Evolutionary conservation across 805 yeast genomes (phyloP), one percentile per base, ranked within the genome.

Genomic region (Saturnispora kantuleensis): DNA sequence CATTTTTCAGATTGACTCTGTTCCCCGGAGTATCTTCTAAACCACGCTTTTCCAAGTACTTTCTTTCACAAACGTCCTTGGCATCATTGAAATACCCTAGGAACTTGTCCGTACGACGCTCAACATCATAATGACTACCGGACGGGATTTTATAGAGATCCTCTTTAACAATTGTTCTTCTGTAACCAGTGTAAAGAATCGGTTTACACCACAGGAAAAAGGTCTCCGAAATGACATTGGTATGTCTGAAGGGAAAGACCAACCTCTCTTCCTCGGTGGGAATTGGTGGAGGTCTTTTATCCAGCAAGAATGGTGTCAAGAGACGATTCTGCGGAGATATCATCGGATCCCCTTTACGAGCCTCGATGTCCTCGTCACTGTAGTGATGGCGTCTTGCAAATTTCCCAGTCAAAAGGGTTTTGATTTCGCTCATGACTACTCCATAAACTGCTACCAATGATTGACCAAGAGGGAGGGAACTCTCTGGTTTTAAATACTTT

Each of bases 161-260:
- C 40, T 74, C 73, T 2, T 84, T 79, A 43, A 74, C 77, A 40
- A 84, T 64, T 0, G 87, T 80, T 54, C 94, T 69, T 56, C 73
- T 76, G 59, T 84, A 84, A 8, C 94, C 93, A 7, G 73, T 72
- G 17, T 63, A 62, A 67, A 85, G 61, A 29, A 83, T 52, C 0
- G 90, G 90, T 15, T 63, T 44, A 33, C 82, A 66, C 93, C 94
- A 84, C 70, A 79, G 68, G 56, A 81, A 77, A 49, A 77, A 73
- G 0, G 68, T 39, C 51, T 63, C 63, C 11, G 70, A 67, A 10
- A 77, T 43, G 12, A 66, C 41, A 41, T 70, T 70, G 12, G 71
- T 65, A 10, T 55, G 50, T 28, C 53, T 47, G 42, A 58, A 63
- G 0, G 83, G 84, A 54, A 65, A 77, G 5, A 52, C 55, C 11